Evolutionary conservation across 2,329 filamentous ascomycete genomes (phyloP).

Genomic region (Paraphaeosphaeria minitans): DNA sequence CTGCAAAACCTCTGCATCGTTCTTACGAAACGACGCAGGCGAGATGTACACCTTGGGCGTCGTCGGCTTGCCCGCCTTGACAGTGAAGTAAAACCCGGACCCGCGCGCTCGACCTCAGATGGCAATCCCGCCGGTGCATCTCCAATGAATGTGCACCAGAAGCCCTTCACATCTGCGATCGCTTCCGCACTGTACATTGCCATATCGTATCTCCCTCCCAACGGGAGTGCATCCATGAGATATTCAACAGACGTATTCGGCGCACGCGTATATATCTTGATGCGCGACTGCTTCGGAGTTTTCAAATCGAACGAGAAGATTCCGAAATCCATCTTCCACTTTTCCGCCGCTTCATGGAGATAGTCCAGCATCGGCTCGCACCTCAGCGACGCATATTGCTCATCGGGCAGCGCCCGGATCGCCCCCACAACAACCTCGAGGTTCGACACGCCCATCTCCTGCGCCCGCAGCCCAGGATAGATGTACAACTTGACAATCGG

Average conservation of each 20-base stretch:
- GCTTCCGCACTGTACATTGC: not conserved
- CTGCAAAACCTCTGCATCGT: conserved; percentile 13
- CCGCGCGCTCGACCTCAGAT: conserved; percentile 10
- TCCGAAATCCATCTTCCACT: conserved; percentile 15
- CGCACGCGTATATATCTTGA: not conserved
- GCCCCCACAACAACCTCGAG: conserved; percentile 13
- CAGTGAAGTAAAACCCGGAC: conserved; percentile 20
- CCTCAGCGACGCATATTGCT: conserved; percentile 3
- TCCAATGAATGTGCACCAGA: conserved; percentile 19
- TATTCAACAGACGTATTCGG: not conserved
- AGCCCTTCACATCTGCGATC: conserved; percentile 7
- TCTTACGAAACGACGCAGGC: conserved; percentile 15
- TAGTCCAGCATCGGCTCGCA: conserved; percentile 8
- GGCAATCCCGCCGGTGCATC: conserved; percentile 13
- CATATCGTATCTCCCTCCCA: not conserved
- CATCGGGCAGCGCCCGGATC: conserved; percentile 8
- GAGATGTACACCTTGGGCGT: conserved; percentile 19
- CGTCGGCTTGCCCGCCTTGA: conserved; percentile 16
- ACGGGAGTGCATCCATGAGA: not conserved
- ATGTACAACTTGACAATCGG: conserved; percentile 20
- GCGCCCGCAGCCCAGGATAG: conserved; percentile 16
- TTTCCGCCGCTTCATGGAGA: conserved; percentile 5
- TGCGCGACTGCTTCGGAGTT: not conserved
- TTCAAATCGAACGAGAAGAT: conserved; percentile 18
- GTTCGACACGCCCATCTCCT: conserved; percentile 16